Evolutionary conservation across 805 yeast species (phyloP).

Genomic region (Pichia membranifaciens): DNA sequence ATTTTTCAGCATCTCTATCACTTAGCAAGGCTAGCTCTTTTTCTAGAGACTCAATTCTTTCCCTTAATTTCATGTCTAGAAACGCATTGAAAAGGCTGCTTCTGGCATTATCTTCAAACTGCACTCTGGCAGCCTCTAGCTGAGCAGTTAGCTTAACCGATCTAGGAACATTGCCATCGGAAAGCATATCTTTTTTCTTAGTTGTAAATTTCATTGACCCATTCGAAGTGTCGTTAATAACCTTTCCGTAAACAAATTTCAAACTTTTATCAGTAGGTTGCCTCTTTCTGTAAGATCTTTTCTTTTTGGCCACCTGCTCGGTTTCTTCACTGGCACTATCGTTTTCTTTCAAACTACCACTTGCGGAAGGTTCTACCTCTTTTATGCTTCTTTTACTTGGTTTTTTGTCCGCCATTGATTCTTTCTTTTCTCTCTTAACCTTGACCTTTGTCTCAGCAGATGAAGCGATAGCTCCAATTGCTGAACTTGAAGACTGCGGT

Average conservation of each 20-base stretch:
- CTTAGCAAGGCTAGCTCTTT: background rate
- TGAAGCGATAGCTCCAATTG: background rate
- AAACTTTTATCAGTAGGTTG: conserved; percentile 3
- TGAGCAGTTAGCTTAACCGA: background rate
- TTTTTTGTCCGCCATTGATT: background rate
- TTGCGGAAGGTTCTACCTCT: background rate
- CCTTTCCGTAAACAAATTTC: conserved; percentile 9
- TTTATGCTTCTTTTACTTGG: background rate
- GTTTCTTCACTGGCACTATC: background rate
- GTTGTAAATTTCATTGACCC: conserved; percentile 1
- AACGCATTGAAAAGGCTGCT: conserved; percentile 10
- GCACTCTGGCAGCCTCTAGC: background rate
- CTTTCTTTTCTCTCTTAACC: conserved; percentile 4
- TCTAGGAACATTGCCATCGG: background rate
- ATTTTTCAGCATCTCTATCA: too few relatives aligned
- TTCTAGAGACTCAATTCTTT: conserved; percentile 8
- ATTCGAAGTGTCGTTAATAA: background rate
- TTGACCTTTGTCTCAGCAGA: background rate
- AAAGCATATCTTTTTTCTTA: background rate
- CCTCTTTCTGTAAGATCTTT: conserved; percentile 5
- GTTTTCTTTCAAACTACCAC: background rate
- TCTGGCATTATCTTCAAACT: conserved; percentile 9
- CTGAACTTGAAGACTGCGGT: background rate
- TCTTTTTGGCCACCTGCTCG: conserved; percentile 2
- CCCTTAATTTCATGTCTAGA: conserved; percentile 12